Evolutionary conservation across 495 filamentous ascomycete genomes (phyloP), one percentile per base, ranked within the genome.

Genomic region (Ascodesmis nigricans): DNA sequence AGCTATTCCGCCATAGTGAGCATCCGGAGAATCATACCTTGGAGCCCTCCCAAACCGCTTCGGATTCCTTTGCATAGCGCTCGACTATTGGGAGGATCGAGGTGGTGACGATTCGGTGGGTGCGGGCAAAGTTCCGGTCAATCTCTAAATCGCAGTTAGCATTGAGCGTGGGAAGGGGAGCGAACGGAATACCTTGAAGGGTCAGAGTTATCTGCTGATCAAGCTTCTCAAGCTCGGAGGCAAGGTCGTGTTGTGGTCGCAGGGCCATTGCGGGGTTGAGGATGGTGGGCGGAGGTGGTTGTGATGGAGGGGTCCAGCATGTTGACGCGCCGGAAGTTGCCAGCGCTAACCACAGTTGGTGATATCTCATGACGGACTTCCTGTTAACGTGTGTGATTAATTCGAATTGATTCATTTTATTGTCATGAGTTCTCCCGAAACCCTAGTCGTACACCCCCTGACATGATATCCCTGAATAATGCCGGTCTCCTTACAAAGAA

Each of bases 171-270:
- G 5, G 23, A 10, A 22, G 7, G 10, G n/a, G 15, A n/a, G 33
- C 10, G 17, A 21, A 39, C 11, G 30, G 33, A 57, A 43, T 53
- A 77, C 81, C 81, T 73, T 97, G 87, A 0, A 97, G 64, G 2
- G 87, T 93, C 24, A 95, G 65, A 9, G 87, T 97, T 49, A 97
- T 95, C 22, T 76, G 82, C 52, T 95, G 90, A 50, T 97, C 87
- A 9, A 97, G 58, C 52, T 78, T 92, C 61, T 97, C 87, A 14
- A 97, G 63, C 59, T 97, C 87, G 47, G 95, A 87, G 0, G 84
- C 87, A 38, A 93, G 63, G 3, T 77, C 75, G 34, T 92, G 60
- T 15, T 67, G 73, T 27, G 47, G 45, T 29, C 32, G 28, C 36
- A 46, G 45, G 3, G 45, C 32, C 45, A 48, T 48, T n/a, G n/a